Evolutionary conservation across 1,139 yeast genomes (phyloP), one percentile per base, ranked within the genome.

Genomic region (Candida tropicalis): DNA sequence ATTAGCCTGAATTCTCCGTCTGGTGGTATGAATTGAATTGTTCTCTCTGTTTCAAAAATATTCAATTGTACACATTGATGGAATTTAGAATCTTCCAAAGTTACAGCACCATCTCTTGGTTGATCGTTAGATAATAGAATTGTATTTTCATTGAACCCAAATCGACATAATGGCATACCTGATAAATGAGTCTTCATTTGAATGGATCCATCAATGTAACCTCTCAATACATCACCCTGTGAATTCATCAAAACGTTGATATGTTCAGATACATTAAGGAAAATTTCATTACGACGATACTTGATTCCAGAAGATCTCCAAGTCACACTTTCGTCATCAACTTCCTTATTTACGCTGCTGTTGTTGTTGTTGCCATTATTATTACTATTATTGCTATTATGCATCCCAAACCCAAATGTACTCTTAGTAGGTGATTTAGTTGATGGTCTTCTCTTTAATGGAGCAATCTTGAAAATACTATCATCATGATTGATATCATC

Each of bases 1-100:
- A 93, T 85, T 45, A 93, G 75, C 60, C 90, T 96, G 61, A 89
- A 89, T 44, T 83, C 85, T 0, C 98, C 98, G 65, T 91, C 98
- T 1, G 98, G 97, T 8, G 97, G 97, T 26, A 87, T 83, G 59
- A 88, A 88, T 17, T 93, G 84, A 53, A 89, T 87, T 25, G 87
- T 82, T 44, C 90, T 75, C 56, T 86, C 91, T 49, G 79, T 79
- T 57, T 88, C 96, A 62, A 87, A 89, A 53, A 86, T 82, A 54
- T 87, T 82, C 47, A 89, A 70, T 49, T 95, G 79, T 18, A 88
- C 97, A 66, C 96, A 88, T 58, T 88, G 96, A 63, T 93, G 98
- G 64, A 91, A 87, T 53, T 87, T 89, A 55, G 89, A 83, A 60
- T 89, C 96, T 53, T 84, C 88, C 11, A 89, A 64, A 1, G 73